Percentiles rank a stretch among this genome's conserved stretches.
Evolutionary conservation across 768 basidiomycete species (phyloP).

Genomic region (Obba rivulosa): DNA sequence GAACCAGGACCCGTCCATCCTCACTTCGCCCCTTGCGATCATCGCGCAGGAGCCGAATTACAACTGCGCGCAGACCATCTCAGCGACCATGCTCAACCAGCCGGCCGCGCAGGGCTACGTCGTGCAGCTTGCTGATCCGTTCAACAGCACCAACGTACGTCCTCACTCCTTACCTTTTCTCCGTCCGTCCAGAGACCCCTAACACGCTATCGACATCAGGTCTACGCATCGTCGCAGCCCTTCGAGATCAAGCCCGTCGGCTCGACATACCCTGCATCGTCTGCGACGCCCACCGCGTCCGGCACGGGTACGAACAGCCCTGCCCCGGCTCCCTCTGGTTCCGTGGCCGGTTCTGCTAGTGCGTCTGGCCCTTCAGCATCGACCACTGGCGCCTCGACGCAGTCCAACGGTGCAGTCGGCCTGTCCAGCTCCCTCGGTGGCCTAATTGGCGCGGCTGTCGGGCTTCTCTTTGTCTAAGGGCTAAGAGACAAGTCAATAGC

Average conservation of each 20-base stretch:
- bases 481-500: neutral
- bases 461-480: slow-evolving; percentile 16
- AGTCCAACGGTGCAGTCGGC: slow-evolving; percentile 13
- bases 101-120: slow-evolving; percentile 42
- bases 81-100: slow-evolving; percentile 37
- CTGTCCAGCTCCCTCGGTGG: slow-evolving; percentile 11
- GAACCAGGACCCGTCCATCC: slow-evolving; percentile 37
- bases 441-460: slow-evolving; percentile 17
- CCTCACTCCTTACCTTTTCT: neutral
- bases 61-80: slow-evolving; percentile 54
- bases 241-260: slow-evolving; percentile 61
- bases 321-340: slow-evolving; percentile 20
- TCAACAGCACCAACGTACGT: slow-evolving; percentile 53
- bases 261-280: slow-evolving; percentile 43
- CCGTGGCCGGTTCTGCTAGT: slow-evolving; percentile 18
- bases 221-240: slow-evolving; percentile 47
- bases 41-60: slow-evolving; percentile 49
- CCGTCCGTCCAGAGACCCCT: neutral
- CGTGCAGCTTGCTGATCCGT: slow-evolving; percentile 41
- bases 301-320: slow-evolving; percentile 14
- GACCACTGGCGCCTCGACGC: slow-evolving; percentile 7
- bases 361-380: too few relatives aligned
- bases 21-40: slow-evolving; percentile 37
- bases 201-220: slow-evolving; percentile 26
- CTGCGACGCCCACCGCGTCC: slow-evolving; percentile 25